Conservation (phyloP, 2,329 filamentous ascomycete species). For the Sordariomycetes sp. region DNA sequence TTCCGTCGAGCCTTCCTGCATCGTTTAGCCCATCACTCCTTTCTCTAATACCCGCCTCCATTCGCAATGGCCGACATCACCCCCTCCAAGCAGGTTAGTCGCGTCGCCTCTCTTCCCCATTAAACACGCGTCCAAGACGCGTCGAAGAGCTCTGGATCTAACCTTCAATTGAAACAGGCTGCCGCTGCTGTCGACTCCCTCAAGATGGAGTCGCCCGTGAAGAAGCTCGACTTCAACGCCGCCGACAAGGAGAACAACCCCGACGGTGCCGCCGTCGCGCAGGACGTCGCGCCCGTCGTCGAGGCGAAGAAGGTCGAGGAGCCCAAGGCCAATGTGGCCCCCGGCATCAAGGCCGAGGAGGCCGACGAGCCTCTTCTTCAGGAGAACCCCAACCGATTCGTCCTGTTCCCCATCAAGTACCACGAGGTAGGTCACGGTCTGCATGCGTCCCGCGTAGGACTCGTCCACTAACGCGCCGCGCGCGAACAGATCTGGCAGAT, state of each 20-base stretch:
- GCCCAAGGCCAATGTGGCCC: constrained; percentile 27
- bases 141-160: not conserved
- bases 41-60: not conserved
- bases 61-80: constrained; percentile 62
- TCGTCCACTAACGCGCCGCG: not conserved
- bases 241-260: constrained; percentile 69
- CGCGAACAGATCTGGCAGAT: constrained; percentile 87
- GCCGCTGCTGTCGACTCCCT: constrained; percentile 77
- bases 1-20: not conserved
- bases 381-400: constrained; percentile 93
- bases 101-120: constrained; percentile 13
- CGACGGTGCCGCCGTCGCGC: constrained; percentile 32
- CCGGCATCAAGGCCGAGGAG: constrained; percentile 57
- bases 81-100: constrained; percentile 46
- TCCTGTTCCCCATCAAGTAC: constrained; percentile 98
- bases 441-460: not conserved
- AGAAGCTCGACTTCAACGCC: constrained; percentile 73
- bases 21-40: not conserved
- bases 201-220: constrained; percentile 86
- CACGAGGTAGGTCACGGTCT: constrained; percentile 66
- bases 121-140: not conserved
- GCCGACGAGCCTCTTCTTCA: constrained; percentile 81
- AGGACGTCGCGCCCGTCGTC: constrained; percentile 42
- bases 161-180: constrained; percentile 42
- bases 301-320: constrained; percentile 33